These are phyloP conservation scores for Xylaria palmicola DNA, from an alignment of 495 filamentous ascomycete genomes.

Conservation along the genomic window DNA sequence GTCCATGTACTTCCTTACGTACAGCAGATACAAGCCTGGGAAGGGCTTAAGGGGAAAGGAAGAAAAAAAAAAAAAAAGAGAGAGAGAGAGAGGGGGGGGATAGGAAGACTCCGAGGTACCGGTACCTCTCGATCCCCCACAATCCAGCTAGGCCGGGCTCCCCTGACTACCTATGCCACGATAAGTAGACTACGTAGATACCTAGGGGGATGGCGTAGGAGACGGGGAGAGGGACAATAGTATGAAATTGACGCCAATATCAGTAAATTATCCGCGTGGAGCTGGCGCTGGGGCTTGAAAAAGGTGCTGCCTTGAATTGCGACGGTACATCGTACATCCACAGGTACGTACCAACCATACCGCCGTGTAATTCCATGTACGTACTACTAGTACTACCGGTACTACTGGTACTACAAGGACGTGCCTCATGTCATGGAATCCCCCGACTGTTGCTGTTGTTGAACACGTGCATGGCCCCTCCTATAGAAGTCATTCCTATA, in stretches of 20 bases:
- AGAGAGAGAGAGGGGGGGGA: neutral
- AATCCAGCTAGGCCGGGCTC: neutral
- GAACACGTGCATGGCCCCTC: conserved; percentile 11
- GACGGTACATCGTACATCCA: neutral
- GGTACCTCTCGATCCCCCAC: neutral
- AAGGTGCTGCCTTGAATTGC: neutral
- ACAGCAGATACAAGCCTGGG: neutral
- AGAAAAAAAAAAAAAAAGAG: neutral
- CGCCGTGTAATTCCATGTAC: too few relatives aligned
- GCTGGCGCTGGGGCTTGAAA: conserved; percentile 4
- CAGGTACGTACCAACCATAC: too few relatives aligned
- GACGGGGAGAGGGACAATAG: neutral
- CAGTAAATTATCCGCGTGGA: conserved; percentile 7
- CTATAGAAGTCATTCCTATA: neutral
- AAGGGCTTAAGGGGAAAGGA: neutral
- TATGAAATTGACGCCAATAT: neutral
- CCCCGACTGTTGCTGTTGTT: neutral
- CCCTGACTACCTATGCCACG: neutral
- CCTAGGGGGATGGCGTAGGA: neutral
- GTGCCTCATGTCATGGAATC: too few relatives aligned
- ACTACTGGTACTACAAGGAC: too few relatives aligned
- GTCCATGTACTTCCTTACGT: neutral
- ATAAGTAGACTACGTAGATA: neutral
- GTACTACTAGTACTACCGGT: too few relatives aligned
- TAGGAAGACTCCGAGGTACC: neutral